A percentile compares a stretch with the other conserved stretches of the same genome.
Conservation (phyloP, 75 land plant species). For the Adiantum capillusveneris region DNA sequence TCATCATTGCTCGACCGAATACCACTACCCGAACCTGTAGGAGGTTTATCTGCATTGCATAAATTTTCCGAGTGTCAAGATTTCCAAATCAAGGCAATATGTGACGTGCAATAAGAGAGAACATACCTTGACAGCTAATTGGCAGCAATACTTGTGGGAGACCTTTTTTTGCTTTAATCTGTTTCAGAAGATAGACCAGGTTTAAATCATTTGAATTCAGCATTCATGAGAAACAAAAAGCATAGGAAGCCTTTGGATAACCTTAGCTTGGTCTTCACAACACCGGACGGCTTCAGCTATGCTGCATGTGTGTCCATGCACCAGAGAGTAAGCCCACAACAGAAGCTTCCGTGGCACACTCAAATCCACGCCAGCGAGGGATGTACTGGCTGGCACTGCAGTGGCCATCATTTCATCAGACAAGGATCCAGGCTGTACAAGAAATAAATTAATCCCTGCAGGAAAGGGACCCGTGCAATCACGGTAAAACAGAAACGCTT, state of each 20-base stretch:
- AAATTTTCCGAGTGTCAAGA: not conserved
- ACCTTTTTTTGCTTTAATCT: not conserved
- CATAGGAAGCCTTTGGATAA: not conserved
- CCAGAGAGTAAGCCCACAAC: conserved; percentile 85
- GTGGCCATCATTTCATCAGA: conserved; percentile 9
- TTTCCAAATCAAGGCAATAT: no score
- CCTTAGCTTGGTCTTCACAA: conserved; percentile 93
- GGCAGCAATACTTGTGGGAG: not conserved
- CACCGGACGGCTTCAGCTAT: conserved; percentile 66
- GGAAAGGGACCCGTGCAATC: conserved; percentile 73
- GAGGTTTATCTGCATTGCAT: not conserved
- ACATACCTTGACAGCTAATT: not conserved
- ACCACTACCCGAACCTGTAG: not conserved
- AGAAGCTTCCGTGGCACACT: conserved; percentile 84
- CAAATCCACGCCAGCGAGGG: conserved; percentile 39
- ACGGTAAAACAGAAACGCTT: conserved; percentile 63
- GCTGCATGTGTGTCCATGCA: conserved; percentile 68
- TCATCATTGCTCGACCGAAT: not conserved
- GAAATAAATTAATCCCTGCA: conserved; percentile 62
- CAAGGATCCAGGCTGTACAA: conserved; percentile 29
- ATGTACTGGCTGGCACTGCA: conserved; percentile 14
- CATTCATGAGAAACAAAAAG: not conserved
- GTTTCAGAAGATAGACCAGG: not conserved
- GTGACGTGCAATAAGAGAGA: no score
- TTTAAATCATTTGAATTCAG: not conserved